phyloP scores from a whole-genome alignment of 2,329 filamentous ascomycete species.

The Raffaelea deltoideospora region DNA sequence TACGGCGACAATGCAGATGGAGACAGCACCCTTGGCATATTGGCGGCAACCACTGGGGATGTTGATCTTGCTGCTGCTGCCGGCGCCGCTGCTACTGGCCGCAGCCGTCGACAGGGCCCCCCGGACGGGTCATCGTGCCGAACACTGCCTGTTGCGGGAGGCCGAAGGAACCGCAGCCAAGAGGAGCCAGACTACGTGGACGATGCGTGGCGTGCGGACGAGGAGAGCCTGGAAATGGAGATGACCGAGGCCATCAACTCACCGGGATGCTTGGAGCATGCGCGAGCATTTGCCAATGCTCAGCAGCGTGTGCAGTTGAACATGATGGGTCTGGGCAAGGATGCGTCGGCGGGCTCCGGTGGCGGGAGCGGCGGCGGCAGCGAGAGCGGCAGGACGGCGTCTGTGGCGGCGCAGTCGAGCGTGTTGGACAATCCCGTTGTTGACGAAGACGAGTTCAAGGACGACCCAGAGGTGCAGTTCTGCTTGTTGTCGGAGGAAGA shows the following conservation, averaged over 20 bases:
- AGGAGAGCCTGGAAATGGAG: constrained; percentile 51
- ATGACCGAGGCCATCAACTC: constrained; percentile 55
- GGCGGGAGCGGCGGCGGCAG: neutral
- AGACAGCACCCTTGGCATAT: no score
- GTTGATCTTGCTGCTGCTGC: no score
- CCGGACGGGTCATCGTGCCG: constrained; percentile 9
- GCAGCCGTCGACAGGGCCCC: constrained; percentile 4
- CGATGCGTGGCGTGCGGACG: constrained; percentile 47
- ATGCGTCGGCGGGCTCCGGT: neutral
- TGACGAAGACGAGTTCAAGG: constrained; percentile 67
- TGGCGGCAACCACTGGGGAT: no score
- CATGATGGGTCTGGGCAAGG: constrained; percentile 6
- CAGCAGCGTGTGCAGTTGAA: constrained; percentile 30
- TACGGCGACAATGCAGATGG: constrained; percentile 17
- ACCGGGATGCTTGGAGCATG: constrained; percentile 39
- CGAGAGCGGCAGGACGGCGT: no score
- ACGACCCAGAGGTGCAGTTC: constrained; percentile 74
- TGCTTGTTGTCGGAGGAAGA: constrained; percentile 64
- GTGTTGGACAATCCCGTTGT: constrained; percentile 50
- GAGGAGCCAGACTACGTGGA: constrained; percentile 37
- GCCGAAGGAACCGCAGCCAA: no score
- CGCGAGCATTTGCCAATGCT: constrained; percentile 41
- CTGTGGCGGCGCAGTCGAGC: neutral
- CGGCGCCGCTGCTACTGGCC: neutral
- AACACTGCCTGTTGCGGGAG: constrained; percentile 5